Base-by-base conservation (phyloP, 2,329 filamentous ascomycete species). In the Exophiala phaeomuriformis region DNA sequence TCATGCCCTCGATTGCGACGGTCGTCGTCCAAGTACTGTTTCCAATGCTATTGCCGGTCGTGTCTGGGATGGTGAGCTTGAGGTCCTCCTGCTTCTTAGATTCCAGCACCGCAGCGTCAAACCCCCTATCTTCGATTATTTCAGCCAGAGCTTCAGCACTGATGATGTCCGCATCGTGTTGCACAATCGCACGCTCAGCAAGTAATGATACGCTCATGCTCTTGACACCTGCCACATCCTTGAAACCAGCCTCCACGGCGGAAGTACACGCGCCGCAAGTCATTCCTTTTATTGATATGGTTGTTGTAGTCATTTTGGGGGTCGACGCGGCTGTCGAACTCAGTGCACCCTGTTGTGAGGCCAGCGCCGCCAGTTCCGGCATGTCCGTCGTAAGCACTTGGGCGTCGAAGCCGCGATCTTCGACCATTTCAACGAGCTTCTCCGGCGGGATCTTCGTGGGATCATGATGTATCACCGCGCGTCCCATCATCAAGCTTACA, bases 1-100 rank as follows among this genome's bases (percentile, higher is more conserved):
- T 98, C 93, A 98, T 98, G 47, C 93, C 93, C 62, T 93, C 88
- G 51, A 98, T 88, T 3, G 87, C 83, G 12, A 98, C 78, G 0
- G 90, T 97, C 0, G 90, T 96, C 0, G 82, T 88, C 52, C 84
- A 77, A 58, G 74, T 69, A 61, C 68, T 57, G 66, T 64, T 47
- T 59, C 63, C 60, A 60, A 56, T 57, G 57, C 45, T 53, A 67
- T 67, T 56, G 67, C 64, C 51, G 63, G 63, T n/a, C 64, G 36
- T 52, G 43, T 33, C 59, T 3, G 54, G 53, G 2, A 64, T 59
- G 29, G 68, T 69, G 5, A 67, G 54, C 49, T 70, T 73, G 31
- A 62, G 58, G 45, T 65, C 49, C 10, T 66, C 62, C 58, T 67
- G 56, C 12, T 56, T 36, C 54, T 79, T 79, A 35, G 84, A 88